Evolutionary conservation across 192 early-diverging fungal species (phyloP).

Genomic region (Funneliformis geosporum): DNA sequence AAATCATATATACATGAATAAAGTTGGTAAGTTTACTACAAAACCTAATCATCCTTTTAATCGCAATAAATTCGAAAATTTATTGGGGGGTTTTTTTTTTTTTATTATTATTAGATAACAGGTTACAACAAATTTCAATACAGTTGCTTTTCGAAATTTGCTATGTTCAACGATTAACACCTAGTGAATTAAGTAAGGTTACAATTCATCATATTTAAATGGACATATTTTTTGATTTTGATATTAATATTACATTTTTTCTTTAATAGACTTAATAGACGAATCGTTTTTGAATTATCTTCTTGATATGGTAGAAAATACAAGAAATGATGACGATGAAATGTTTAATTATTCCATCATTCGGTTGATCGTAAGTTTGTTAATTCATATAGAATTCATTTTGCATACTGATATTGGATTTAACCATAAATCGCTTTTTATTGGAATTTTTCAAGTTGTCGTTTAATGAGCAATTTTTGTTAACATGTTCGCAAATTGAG

Average conservation of each 20-base stretch:
- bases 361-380: conserved; percentile 42
- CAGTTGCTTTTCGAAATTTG: conserved; percentile 66
- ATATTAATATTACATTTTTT: neutral
- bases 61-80: neutral
- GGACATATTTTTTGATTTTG: conserved; percentile 10
- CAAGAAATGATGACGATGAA: conserved; percentile 55
- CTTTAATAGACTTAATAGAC: conserved; percentile 48
- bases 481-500: conserved; percentile 41
- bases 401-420: neutral
- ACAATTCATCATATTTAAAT: neutral
- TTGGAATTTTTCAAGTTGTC: conserved; percentile 39
- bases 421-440: neutral
- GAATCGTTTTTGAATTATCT: conserved; percentile 51
- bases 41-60: neutral
- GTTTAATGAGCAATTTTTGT: conserved; percentile 72
- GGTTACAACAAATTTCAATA: conserved; percentile 48
- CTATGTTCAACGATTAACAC: conserved; percentile 51
- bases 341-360: conserved; percentile 57
- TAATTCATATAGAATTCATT: neutral
- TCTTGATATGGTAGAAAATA: conserved; percentile 61
- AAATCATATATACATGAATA: conserved; percentile 41
- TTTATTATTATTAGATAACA: conserved; percentile 25
- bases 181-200: conserved; percentile 53
- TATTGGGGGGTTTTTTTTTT: neutral
- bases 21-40: conserved; percentile 18